Conservation (phyloP, 1,139 yeast genomes). For the Yamadazyma atmosphaerica region DNA sequence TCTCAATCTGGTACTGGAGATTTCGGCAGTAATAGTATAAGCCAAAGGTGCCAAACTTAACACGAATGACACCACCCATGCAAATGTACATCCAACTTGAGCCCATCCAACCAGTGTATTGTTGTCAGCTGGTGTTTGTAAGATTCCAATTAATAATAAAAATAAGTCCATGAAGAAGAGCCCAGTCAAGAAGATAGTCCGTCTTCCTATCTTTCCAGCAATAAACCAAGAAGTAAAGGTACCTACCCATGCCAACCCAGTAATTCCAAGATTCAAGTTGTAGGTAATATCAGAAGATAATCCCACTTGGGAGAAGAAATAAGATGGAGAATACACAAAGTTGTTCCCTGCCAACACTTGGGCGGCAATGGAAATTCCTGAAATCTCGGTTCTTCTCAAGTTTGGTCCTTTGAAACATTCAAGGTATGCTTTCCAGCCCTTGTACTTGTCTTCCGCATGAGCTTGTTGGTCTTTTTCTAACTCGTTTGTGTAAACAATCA, state of each 20-base stretch:
- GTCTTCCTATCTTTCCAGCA: slow-evolving; percentile 18
- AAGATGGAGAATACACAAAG: slow-evolving; percentile 26
- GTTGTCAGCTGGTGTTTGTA: slow-evolving; percentile 18
- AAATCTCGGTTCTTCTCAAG: slow-evolving; percentile 23
- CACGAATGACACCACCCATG: slow-evolving; percentile 48
- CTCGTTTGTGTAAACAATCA: slow-evolving; percentile 12
- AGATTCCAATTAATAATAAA: slow-evolving; percentile 16
- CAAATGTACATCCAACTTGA: slow-evolving; percentile 20
- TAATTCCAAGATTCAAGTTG: slow-evolving; percentile 26
- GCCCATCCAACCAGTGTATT: slow-evolving; percentile 19
- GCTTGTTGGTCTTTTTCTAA: slow-evolving; percentile 9
- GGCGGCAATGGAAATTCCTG: slow-evolving; percentile 17
- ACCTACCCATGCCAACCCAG: slow-evolving; percentile 22
- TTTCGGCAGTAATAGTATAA: slow-evolving; percentile 55
- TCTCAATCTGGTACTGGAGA: slow-evolving; percentile 54
- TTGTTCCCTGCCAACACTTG: slow-evolving; percentile 12
- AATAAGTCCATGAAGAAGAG: slow-evolving; percentile 25
- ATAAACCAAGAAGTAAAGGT: slow-evolving; percentile 21
- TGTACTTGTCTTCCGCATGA: slow-evolving; percentile 5
- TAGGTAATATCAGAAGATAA: slow-evolving; percentile 24
- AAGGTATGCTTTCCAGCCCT: slow-evolving; percentile 19
- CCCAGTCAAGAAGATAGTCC: slow-evolving; percentile 21
- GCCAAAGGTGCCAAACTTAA: slow-evolving; percentile 58
- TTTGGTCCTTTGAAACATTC: slow-evolving; percentile 22
- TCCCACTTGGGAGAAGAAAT: slow-evolving; percentile 36